Percentiles rank a stretch among this genome's conserved stretches.
phyloP scores from a whole-genome alignment of 306 rosid genomes.

The Aeschynomene evenia region DNA sequence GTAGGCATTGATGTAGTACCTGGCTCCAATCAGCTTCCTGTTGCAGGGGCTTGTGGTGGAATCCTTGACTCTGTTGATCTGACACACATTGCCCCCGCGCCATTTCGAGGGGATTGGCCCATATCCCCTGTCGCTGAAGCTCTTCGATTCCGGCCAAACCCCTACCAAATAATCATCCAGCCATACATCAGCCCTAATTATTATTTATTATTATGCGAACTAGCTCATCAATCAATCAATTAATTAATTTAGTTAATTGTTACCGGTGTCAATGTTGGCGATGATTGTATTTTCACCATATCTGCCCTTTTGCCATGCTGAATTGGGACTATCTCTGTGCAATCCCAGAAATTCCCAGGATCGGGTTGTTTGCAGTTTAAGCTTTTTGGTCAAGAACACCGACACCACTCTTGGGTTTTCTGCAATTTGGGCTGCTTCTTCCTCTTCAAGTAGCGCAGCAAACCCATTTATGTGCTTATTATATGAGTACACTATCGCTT shows the following conservation, averaged over 20 bases:
- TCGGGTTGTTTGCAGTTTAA: conserved; percentile 50
- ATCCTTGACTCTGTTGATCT: background rate
- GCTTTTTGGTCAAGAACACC: conserved; percentile 45
- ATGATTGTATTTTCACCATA: conserved; percentile 37
- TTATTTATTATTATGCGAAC: no score
- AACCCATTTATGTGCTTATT: conserved; percentile 59
- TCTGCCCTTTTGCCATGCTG: conserved; percentile 35
- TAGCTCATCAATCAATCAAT: no score
- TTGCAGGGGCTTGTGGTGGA: conserved; percentile 17
- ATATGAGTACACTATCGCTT: conserved; percentile 48
- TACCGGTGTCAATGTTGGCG: conserved; percentile 26
- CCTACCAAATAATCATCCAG: no score
- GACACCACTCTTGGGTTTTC: conserved; percentile 45
- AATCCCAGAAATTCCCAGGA: conserved; percentile 58
- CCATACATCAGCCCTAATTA: no score
- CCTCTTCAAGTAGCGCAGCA: conserved; percentile 58
- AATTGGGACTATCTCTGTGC: background rate
- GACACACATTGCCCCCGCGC: conserved; percentile 46
- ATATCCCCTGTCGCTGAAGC: conserved; percentile 52
- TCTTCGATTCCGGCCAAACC: conserved; percentile 69
- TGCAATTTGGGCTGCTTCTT: conserved; percentile 46
- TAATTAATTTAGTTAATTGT: no score
- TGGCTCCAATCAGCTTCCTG: conserved; percentile 63
- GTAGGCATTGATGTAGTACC: conserved; percentile 40
- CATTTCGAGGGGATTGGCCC: conserved; percentile 63